A percentile compares a stretch with the other conserved stretches of the same genome.
phyloP scores from a whole-genome alignment of 345 rosid genomes.

The Sonneratia alba region DNA sequence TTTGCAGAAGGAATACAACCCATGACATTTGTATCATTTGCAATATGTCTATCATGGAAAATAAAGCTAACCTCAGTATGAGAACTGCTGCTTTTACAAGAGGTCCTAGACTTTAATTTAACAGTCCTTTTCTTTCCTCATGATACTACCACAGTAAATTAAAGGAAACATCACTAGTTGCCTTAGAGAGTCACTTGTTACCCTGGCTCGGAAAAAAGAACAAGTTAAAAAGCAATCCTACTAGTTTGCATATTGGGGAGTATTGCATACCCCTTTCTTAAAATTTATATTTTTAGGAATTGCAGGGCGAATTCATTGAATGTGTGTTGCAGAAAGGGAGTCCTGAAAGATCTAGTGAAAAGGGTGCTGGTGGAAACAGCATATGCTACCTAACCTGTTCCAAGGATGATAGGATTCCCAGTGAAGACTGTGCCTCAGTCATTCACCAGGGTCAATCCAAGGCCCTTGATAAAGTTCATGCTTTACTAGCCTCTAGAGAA shows the following conservation, averaged over 20 bases:
- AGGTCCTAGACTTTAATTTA: not conserved
- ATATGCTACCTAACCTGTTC: conserved; percentile 3
- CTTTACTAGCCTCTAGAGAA: conserved; percentile 32
- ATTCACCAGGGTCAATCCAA: conserved; percentile 18
- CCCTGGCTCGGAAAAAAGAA: not conserved
- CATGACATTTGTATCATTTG: not conserved
- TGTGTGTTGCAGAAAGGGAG: not conserved
- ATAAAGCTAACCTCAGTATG: not conserved
- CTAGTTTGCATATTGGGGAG: not conserved
- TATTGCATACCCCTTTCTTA: not conserved
- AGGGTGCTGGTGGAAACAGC: conserved; percentile 17
- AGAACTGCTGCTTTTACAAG: not conserved
- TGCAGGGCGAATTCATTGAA: not conserved
- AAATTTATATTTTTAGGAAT: not conserved
- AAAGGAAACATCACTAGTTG: not conserved
- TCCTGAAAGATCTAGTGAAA: conserved; percentile 23
- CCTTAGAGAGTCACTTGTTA: no score
- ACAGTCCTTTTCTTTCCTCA: not conserved
- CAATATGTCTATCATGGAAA: not conserved
- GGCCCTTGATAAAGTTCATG: conserved; percentile 27
- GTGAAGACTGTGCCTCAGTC: conserved; percentile 12
- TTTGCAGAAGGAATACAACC: not conserved
- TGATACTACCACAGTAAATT: not conserved
- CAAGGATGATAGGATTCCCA: conserved; percentile 11
- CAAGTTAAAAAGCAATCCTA: no score